Base-by-base conservation (phyloP, 306 rosid species). In the Dicorynia guianensis region DNA sequence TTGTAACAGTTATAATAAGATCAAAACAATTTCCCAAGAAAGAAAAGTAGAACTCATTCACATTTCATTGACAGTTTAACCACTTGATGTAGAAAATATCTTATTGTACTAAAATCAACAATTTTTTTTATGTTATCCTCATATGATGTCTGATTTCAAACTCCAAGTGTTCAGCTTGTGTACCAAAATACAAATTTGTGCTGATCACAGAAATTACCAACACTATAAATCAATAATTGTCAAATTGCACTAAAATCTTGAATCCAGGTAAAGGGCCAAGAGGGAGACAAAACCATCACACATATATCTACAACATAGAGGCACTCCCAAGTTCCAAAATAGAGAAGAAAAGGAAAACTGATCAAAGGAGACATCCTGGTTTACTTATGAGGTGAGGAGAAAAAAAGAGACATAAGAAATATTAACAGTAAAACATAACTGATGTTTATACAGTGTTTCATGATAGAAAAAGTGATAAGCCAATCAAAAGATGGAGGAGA, bases 71-170 rank as follows among this genome's bases (percentile, higher is more conserved):
- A 68, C 39, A 71, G 6, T 36, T 53, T 30, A 67, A 48, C 36
- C 12, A 69, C 33, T 35, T 10, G 36, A 47, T 48, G 40, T 39
- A 63, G 33, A 34, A 64, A 63, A 59, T 56, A 69, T 64, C 85
- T 57, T 80, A 91, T 97, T 76, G 98, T 85, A 67, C 96, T 94
- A 70, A 94, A 94, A 39, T 92, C 96, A 38, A 92, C 90, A 39
- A 91, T 90, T 82, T 87, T 94, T 88, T 91, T 94, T 67, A 94
- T 91, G 77, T 90, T 91, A 85, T 94, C 97, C 85, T 94, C 97
- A 7, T 94, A 94, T 8, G 98, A 84, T 42, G 93, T 73, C 70
- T 89, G 93, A 39, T 76, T 91, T 25, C 95, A 84, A 76, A 92
- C 84, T 70, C 97, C 98, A 8, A 93, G 98, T 39, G 94, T 85